phyloP scores from a whole-genome alignment of 306 rosid genomes.

The Quercus suber region DNA sequence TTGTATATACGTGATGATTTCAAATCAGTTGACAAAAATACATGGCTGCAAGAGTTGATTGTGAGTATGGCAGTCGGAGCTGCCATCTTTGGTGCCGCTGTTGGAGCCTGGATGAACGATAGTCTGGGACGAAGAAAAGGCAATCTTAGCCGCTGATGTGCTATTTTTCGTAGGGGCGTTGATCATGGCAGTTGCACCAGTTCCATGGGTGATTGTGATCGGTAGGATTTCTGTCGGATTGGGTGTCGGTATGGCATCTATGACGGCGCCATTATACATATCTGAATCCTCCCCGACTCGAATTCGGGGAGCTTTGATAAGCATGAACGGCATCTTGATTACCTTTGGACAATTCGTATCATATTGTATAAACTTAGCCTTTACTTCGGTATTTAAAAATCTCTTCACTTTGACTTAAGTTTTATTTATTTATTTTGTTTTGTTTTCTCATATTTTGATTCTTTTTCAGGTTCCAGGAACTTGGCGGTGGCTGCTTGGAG shows the following conservation, averaged over 20 bases:
- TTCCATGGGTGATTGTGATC: slow-evolving; percentile 61
- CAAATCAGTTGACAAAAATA: slow-evolving; percentile 50
- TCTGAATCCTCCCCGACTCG: slow-evolving; percentile 87
- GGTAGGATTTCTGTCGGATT: slow-evolving; percentile 80
- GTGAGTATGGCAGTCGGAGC: slow-evolving; percentile 92
- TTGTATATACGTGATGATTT: slow-evolving; percentile 77
- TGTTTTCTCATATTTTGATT: too few relatives aligned
- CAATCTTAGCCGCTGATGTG: slow-evolving; percentile 61
- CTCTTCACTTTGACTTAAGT: not conserved
- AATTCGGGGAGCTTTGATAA: slow-evolving; percentile 80
- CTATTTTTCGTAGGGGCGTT: slow-evolving; percentile 56
- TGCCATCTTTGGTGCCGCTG: slow-evolving; percentile 88
- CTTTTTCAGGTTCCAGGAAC: slow-evolving; percentile 55
- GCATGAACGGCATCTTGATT: slow-evolving; percentile 64
- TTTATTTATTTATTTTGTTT: not conserved
- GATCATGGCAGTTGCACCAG: slow-evolving; percentile 69
- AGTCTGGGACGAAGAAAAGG: slow-evolving; percentile 57
- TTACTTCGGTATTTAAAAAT: slow-evolving; percentile 49
- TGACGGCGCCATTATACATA: slow-evolving; percentile 85
- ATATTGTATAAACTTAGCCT: slow-evolving; percentile 70
- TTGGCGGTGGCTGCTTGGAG: slow-evolving; percentile 94
- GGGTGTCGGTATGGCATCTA: slow-evolving; percentile 91
- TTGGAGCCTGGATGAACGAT: slow-evolving; percentile 87
- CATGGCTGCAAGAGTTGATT: slow-evolving; percentile 88
- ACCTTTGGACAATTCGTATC: slow-evolving; percentile 85